Conservation (phyloP, 75 land plant species). For the Cupressus sempervirens region DNA sequence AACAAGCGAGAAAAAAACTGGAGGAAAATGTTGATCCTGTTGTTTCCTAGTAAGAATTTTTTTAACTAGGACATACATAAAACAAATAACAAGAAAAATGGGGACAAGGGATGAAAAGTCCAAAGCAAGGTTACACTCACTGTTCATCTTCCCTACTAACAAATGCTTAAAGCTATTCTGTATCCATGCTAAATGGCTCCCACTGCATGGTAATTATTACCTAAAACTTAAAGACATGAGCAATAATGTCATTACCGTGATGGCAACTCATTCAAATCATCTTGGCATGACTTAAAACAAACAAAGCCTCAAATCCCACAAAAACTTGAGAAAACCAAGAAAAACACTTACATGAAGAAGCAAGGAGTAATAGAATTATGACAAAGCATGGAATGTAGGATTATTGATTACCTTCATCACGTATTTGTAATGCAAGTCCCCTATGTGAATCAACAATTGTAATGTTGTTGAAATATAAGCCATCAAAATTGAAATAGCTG, state of each 20-base stretch:
- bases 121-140: too few species aligned
- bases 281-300: too few species aligned
- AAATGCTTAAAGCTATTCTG: too few species aligned
- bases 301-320: too few species aligned
- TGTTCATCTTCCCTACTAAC: too few species aligned
- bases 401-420: slow-evolving; percentile 66
- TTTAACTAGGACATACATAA: background rate
- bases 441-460: slow-evolving; percentile 81
- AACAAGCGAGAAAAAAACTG: background rate
- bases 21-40: background rate
- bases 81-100: background rate
- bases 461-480: slow-evolving; percentile 61
- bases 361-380: background rate
- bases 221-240: too few species aligned
- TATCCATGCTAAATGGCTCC: too few species aligned
- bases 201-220: too few species aligned
- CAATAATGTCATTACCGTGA: too few species aligned
- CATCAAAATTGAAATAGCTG: slow-evolving; percentile 49
- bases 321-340: background rate
- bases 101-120: too few species aligned
- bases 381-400: background rate
- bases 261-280: too few species aligned
- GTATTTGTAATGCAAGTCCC: slow-evolving; percentile 81
- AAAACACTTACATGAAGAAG: background rate
- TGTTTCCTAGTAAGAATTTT: background rate